Base-by-base conservation (phyloP, 257 asterid genomes). In the Plectranthus barbatus region DNA sequence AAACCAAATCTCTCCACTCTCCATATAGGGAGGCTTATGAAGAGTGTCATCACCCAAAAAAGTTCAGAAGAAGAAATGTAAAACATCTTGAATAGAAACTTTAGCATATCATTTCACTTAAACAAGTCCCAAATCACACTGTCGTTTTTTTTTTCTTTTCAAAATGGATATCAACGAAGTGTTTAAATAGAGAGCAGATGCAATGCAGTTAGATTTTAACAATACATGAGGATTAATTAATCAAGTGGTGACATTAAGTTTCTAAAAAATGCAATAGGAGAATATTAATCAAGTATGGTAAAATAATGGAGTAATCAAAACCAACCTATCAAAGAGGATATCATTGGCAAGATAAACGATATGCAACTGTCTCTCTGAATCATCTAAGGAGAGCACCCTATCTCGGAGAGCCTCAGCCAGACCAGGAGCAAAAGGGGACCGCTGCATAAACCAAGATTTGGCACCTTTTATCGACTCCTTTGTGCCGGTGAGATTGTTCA, bases 401-500 rank as follows among this genome's bases (percentile, higher is more conserved):
- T 92, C 97, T 17, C 91, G 90, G 45, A 92, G 89, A 47, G 95
- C 95, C 85, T 92, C 99, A 15, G 97, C 95, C 68, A 89, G 74
- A 37, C 80, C 85, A 8, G 91, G 86, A 62, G 77, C 72, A 69
- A 86, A 92, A 54, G 97, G 81, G 66, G 95, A 72, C 76, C 97
- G 80, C 77, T 92, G 99, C 93, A 92, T 92, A 80, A 92, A 92
- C 99, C 99, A 92, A 66, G 82, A 83, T 83, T 92, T 92, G 24
- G 99, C 97, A 73, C 97, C 83, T 82, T 89, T 92, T 50, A 92
- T 92, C 0, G 99, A 92, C 83, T 92, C 99, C 74, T 92, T 92
- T n/a, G 97, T 92, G 60, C 99, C 97, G 23, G 86, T 76, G 52
- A 92, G 95, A 75, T 29, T 86, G 79, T 76, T 92, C 58, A 92